These are phyloP conservation scores for Tetrahymena malaccensis DNA, from an alignment of 73 alveolate species.

Conservation along the genomic window DNA sequence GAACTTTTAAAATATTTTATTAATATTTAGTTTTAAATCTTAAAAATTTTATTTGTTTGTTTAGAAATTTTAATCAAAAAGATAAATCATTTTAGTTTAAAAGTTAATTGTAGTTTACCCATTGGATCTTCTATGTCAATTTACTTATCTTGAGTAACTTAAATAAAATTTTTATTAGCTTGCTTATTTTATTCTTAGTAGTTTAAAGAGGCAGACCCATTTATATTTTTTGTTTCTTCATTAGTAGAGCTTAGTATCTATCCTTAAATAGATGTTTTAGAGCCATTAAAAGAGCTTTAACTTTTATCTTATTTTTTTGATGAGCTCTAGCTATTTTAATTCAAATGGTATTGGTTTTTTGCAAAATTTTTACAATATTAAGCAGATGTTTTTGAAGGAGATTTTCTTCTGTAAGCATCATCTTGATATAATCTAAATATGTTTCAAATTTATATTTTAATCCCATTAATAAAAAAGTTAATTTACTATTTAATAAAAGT, in stretches of 20 bases:
- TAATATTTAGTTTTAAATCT: not conserved
- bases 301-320: not conserved
- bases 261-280: not conserved
- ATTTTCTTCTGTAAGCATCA: not conserved
- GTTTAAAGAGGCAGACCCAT: not conserved
- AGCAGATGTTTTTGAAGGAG: not conserved
- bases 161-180: not conserved
- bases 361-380: not conserved
- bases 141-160: not conserved
- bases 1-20: not conserved
- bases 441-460: not conserved
- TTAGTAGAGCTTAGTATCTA: not conserved
- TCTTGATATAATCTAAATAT: not conserved
- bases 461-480: not conserved
- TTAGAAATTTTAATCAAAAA: no score
- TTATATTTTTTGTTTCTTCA: not conserved
- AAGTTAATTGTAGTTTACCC: not conserved
- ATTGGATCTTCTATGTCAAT: not conserved
- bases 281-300: not conserved
- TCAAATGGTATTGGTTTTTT: not conserved
- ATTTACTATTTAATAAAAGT: not conserved
- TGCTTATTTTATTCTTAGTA: not conserved
- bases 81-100: no score
- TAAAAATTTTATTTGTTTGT: no score
- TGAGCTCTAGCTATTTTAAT: not conserved